Conservation (phyloP, 208 protist genomes). For the Spongospora subterranea region DNA sequence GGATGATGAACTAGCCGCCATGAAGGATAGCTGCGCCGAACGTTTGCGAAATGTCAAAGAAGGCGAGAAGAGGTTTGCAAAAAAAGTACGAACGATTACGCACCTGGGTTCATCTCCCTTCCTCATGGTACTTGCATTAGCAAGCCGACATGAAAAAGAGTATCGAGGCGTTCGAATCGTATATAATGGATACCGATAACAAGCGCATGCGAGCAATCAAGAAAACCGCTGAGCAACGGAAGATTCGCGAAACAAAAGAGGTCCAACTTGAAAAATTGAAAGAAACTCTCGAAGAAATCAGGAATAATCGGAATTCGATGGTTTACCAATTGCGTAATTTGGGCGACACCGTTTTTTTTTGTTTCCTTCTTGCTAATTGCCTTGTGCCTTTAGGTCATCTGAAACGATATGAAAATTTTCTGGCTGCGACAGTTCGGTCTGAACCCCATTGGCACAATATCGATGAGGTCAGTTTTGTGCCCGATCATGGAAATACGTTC, state of each 20-base stretch:
- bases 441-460: conserved; percentile 54
- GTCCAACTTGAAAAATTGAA: conserved; percentile 42
- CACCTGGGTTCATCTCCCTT: neutral
- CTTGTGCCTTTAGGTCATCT: neutral
- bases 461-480: neutral
- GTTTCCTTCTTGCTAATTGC: neutral
- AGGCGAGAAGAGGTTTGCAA: conserved; percentile 22
- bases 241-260: conserved; percentile 45
- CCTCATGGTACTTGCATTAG: neutral
- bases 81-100: conserved; percentile 21
- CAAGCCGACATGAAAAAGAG: conserved; percentile 47
- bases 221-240: conserved; percentile 27
- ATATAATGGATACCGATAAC: conserved; percentile 27
- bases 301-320: neutral
- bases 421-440: neutral
- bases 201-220: conserved; percentile 3
- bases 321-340: neutral
- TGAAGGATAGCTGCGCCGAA: conserved; percentile 54
- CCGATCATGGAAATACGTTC: neutral
- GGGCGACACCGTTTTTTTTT: neutral
- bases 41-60: conserved; percentile 19
- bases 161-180: conserved; percentile 55
- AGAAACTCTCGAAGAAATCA: conserved; percentile 20
- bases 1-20: conserved; percentile 21
- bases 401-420: conserved; percentile 49